phyloP scores from a whole-genome alignment of 139 green algal species.

The Chlorella sp. region DNA sequence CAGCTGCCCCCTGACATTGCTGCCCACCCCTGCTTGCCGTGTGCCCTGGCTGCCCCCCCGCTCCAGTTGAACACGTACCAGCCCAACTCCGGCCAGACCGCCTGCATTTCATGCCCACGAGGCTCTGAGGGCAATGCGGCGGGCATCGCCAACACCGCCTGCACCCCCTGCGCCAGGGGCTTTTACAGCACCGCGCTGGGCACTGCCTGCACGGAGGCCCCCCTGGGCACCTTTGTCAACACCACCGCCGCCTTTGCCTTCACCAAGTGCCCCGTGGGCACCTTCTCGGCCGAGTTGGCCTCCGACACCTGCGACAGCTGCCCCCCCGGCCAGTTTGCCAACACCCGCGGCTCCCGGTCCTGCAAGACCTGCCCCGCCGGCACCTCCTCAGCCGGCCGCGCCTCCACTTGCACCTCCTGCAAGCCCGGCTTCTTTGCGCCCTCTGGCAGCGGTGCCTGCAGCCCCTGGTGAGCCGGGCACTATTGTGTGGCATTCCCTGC shows the following conservation, averaged over 20 bases:
- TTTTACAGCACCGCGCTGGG: background rate
- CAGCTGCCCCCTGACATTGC: background rate
- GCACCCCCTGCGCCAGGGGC: conserved; percentile 7
- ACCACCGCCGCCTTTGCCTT: background rate
- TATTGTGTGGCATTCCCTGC: background rate
- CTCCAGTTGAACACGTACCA: conserved; percentile 24
- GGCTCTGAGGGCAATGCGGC: background rate
- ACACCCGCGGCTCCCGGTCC: conserved; percentile 11
- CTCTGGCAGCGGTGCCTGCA: conserved; percentile 7
- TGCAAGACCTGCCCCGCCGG: conserved; percentile 29
- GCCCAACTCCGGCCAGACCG: background rate
- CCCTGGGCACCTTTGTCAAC: background rate
- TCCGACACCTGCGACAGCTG: conserved; percentile 5
- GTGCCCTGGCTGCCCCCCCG: background rate
- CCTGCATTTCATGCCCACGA: background rate
- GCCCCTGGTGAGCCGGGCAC: background rate
- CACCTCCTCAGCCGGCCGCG: background rate
- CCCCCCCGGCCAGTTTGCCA: conserved; percentile 20
- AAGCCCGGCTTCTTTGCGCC: background rate
- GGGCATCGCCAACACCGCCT: background rate
- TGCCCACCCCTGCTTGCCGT: background rate
- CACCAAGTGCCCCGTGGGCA: background rate
- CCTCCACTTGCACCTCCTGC: conserved; percentile 4
- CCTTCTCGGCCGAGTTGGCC: background rate
- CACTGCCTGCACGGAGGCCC: background rate